Evolutionary conservation across 2,329 filamentous ascomycete species (phyloP), one percentile per base, ranked within the genome.

Genomic region (Phoma sp.): DNA sequence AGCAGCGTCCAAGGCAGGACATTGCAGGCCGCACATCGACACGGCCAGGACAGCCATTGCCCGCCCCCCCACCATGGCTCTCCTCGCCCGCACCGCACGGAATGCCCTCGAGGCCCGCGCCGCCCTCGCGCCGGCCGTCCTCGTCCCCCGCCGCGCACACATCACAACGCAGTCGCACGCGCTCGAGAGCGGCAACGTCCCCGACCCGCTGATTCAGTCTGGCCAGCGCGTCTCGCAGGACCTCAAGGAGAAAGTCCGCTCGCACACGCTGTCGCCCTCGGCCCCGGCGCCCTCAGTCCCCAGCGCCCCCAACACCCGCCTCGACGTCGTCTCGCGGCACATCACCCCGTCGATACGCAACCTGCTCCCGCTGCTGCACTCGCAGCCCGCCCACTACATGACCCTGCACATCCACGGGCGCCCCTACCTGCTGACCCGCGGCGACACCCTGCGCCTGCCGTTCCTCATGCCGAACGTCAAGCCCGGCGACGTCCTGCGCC

Each of bases 401-500:
- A 91, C 87, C 38, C 81, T 89, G 50, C 90, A 92, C 77, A 88
- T 96, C 76, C 88, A 95, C 77, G 89, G 86, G 25, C 85, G 84
- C 47, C 89, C 90, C 6, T 95, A 93, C 79, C 88, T 95, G 26
- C 83, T 95, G 61, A 92, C 89, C 6, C 64, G 71, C 47, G 80
- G 80, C 63, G 80, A 82, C 57, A 78, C 74, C 0, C 40, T 82
- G 6, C 78, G 80, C 12, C 72, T 82, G 10, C 80, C 80, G 2
- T 82, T 82, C 68, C 73, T 76, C 15, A 81, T 82, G 78, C 75
- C 76, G 18, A 66, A 74, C 53, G 79, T 81, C 33, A 67, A 74
- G 53, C 88, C 92, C 1, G 95, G 95, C 25, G 93, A 98, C 72
- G 80, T 96, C 30, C 82, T 99, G 56, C 90, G 93, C 6, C 83